These are phyloP conservation scores for Candida silvicultrix DNA, from an alignment of 805 yeast species.

Conservation along the genomic window DNA sequence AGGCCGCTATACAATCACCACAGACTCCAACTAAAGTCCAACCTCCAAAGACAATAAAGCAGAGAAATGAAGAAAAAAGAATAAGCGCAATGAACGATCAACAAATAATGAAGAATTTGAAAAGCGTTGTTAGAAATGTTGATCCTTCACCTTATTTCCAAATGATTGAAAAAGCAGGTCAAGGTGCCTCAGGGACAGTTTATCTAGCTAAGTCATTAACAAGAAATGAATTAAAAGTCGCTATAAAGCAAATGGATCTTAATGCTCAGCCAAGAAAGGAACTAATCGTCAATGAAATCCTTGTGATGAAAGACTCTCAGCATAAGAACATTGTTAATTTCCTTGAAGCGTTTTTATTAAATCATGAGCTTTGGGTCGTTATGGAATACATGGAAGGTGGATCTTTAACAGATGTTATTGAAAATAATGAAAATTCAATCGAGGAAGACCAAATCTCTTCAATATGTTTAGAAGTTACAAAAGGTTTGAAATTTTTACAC, in stretches of 20 bases:
- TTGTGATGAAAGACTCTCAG: constrained; percentile 94
- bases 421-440: constrained; percentile 65
- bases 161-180: constrained; percentile 84
- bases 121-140: constrained; percentile 71
- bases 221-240: constrained; percentile 63
- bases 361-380: constrained; percentile 90
- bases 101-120: constrained; percentile 75
- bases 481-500: constrained; percentile 89
- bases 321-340: constrained; percentile 95
- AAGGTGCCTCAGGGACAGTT: constrained; percentile 97
- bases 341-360: constrained; percentile 78
- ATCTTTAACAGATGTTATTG: constrained; percentile 90
- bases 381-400: constrained; percentile 99
- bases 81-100: constrained; percentile 72
- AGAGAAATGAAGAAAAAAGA: constrained; percentile 41
- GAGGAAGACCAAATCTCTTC: constrained; percentile 88
- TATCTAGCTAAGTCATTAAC: constrained; percentile 69
- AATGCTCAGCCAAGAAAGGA: constrained; percentile 91
- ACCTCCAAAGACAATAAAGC: constrained; percentile 23
- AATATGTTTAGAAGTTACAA: constrained; percentile 83
- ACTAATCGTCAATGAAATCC: constrained; percentile 88
- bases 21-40: constrained; percentile 7
- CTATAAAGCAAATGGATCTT: constrained; percentile 93
- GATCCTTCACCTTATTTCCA: constrained; percentile 84
- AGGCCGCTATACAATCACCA: constrained; percentile 14